A percentile compares a stretch with the other conserved stretches of the same genome.
Conservation (phyloP, 2,329 filamentous ascomycete genomes). For the Diplocarpon mali region DNA sequence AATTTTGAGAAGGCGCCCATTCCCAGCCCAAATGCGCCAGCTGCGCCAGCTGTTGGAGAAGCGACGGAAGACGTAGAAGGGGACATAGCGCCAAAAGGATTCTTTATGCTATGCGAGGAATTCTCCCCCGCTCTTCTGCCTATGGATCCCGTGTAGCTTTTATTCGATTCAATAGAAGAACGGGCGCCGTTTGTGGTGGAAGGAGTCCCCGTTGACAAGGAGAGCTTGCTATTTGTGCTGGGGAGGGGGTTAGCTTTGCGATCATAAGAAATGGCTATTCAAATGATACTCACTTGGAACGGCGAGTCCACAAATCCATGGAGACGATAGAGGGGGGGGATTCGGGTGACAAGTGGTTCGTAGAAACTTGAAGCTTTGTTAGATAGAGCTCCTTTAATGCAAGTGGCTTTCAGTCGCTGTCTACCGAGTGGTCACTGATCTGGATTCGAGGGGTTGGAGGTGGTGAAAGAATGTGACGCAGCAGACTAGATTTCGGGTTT, state of each 20-base stretch:
- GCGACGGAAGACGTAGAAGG: constrained; percentile 58
- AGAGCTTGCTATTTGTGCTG: constrained; percentile 61
- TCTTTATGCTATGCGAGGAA: constrained; percentile 62
- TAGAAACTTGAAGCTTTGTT: constrained; percentile 11
- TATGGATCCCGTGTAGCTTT: constrained; percentile 45
- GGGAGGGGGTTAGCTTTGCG: constrained; percentile 17
- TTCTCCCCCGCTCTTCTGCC: constrained; percentile 66
- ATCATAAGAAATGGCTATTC: constrained; percentile 4
- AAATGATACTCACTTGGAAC: constrained; percentile 54
- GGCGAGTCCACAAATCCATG: constrained; percentile 58
- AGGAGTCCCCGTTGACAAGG: constrained; percentile 43
- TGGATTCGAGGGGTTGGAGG: constrained; percentile 3
- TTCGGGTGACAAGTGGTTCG: constrained; percentile 1
- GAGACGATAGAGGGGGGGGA: constrained; percentile 10
- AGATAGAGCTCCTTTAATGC: constrained; percentile 10
- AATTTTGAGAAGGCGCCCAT: constrained; percentile 97
- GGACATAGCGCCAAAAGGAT: constrained; percentile 68
- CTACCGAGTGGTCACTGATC: constrained; percentile 8
- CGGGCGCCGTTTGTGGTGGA: constrained; percentile 32
- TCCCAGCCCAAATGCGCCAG: constrained; percentile 85
- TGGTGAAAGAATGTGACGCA: not conserved
- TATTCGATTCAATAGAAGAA: constrained; percentile 31
- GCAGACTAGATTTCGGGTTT: constrained; percentile 1
- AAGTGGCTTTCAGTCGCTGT: constrained; percentile 12
- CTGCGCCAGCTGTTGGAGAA: constrained; percentile 67